Percentiles rank a stretch among this genome's conserved stretches.
Conservation (phyloP, 768 basidiomycete genomes). For the Collybia sordida region DNA sequence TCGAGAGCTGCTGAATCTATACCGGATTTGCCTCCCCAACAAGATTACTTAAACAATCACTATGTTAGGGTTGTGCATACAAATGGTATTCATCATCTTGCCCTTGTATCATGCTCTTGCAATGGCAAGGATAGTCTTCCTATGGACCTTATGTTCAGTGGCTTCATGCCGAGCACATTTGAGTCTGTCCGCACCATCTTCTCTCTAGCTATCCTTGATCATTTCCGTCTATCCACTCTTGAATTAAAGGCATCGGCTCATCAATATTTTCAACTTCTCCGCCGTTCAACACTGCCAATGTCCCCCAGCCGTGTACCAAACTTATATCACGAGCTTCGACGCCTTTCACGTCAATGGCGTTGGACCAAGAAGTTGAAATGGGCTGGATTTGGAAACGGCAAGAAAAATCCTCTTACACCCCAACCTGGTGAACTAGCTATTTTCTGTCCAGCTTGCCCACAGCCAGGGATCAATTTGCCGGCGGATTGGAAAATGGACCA, state of each 20-base stretch:
- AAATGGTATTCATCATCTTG: neutral
- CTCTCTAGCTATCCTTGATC: neutral
- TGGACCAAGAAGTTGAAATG: constrained; percentile 22
- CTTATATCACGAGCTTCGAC: neutral
- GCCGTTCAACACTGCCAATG: neutral
- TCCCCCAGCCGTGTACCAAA: neutral
- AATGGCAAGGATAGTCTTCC: neutral
- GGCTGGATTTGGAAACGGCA: constrained; percentile 15
- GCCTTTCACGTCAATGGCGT: constrained; percentile 13
- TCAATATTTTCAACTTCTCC: neutral
- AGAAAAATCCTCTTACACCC: constrained; percentile 12
- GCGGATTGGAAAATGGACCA: too few relatives aligned
- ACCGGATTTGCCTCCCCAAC: too few relatives aligned
- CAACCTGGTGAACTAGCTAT: constrained; percentile 18
- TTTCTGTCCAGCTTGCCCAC: constrained; percentile 23
- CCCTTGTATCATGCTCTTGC: too few relatives aligned
- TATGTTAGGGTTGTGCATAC: neutral
- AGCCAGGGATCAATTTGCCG: constrained; percentile 21
- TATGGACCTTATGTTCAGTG: neutral
- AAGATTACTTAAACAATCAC: too few relatives aligned
- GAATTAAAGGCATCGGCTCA: neutral
- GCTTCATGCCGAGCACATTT: neutral
- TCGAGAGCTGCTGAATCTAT: too few relatives aligned
- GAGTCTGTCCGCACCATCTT: neutral
- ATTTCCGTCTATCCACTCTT: neutral